Base-by-base conservation (phyloP, 352 stramenopile genomes). In the Blastocystis sp. region DNA sequence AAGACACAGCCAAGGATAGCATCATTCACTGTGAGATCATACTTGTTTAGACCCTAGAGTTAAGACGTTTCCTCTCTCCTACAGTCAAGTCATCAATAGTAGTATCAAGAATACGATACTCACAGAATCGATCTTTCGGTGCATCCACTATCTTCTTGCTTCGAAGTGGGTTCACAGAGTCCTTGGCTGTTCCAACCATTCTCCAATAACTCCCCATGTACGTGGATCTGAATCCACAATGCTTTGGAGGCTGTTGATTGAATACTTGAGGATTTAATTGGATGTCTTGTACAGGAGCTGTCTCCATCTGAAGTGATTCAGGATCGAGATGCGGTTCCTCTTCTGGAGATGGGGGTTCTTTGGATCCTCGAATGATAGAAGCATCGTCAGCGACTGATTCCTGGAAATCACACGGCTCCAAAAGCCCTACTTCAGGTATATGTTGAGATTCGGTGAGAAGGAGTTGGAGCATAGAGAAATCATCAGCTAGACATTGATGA, bases 11-110 rank as follows among this genome's bases (percentile, higher is more conserved):
- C 71, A 29, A 83, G 71, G 16, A 83, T 66, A 12, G 42, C 49
- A 16, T 83, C 71, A 43, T 83, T 83, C 19, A 83, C 27, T 21
- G 71, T 83, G 12, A 83, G 21, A 39, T 83, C 71, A n/a, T 51
- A 24, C 1, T 83, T 21, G 14, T 56, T 52, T 12, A 66, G n/a
- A 42, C 21, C 27, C 63, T 52, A 29, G 19, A 32, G 3, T 14
- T 3, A n/a, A 61, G 19, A 14, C 19, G 11, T 12, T 32, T 12
- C 54, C 19, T 32, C 12, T n/a, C 54, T 32, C 19, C 6, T 61
- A 61, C 37, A 14, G 29, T 24, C 37, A 83, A n/a, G 5, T 83
- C 71, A 11, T 63, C 54, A 37, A 83, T 83, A 21, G 49, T 27
- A 35, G 37, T 56, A 37, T 63, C 51, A 16, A 83, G 32, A 21